These are phyloP conservation scores for Aspergillus clavatus DNA, from an alignment of 2,329 filamentous ascomycete species.

Conservation along the genomic window DNA sequence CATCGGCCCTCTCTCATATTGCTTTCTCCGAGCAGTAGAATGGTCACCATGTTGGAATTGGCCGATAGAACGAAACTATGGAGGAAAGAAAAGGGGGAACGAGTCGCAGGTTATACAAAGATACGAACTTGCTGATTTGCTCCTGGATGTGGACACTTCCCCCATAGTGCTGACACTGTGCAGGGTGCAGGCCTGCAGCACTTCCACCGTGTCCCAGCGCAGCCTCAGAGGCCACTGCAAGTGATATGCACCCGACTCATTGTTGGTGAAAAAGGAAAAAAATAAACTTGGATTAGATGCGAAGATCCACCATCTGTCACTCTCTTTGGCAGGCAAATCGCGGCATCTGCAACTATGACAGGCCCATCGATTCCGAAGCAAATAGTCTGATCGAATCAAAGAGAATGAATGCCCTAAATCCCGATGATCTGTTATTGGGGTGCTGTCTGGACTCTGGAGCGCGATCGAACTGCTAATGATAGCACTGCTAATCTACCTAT, in stretches of 20 bases:
- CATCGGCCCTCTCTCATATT: background rate
- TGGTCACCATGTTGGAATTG: no score
- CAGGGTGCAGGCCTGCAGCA: no score
- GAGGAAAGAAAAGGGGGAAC: background rate
- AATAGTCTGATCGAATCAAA: conserved; percentile 6
- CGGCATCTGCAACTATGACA: background rate
- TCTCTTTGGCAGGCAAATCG: background rate
- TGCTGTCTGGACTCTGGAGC: conserved; percentile 5
- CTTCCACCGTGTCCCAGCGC: background rate
- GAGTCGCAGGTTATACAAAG: no score
- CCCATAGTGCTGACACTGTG: background rate
- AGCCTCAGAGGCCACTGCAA: no score
- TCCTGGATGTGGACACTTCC: background rate
- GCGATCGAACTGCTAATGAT: conserved; percentile 14
- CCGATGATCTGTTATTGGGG: conserved; percentile 8
- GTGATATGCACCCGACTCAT: background rate
- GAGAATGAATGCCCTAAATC: background rate
- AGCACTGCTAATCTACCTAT: no score
- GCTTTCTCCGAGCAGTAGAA: background rate
- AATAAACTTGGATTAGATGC: background rate
- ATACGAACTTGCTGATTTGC: background rate
- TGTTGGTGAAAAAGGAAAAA: background rate
- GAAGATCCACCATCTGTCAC: background rate
- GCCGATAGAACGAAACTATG: no score
- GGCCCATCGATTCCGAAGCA: conserved; percentile 3